These are phyloP conservation scores for Clarireedia monteithiana DNA, from an alignment of 2,329 filamentous ascomycete genomes.

Conservation along the genomic window DNA sequence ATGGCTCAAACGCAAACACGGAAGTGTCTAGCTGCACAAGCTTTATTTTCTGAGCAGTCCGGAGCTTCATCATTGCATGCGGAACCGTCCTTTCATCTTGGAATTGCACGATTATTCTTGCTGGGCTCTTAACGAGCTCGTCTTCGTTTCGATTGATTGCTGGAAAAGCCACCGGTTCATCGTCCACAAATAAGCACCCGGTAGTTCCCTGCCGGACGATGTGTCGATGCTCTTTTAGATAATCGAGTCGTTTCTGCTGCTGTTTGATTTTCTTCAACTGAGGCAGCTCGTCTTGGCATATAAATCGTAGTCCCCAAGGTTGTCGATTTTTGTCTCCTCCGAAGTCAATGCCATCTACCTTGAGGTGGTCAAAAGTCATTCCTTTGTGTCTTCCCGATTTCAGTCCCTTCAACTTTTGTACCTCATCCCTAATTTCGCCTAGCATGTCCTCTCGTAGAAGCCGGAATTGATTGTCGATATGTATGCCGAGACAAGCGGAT, in stretches of 20 bases:
- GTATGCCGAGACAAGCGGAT: constrained; percentile 35
- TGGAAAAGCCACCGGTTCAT: constrained; percentile 52
- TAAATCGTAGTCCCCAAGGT: constrained; percentile 35
- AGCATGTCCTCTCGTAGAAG: constrained; percentile 66
- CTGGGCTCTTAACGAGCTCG: constrained; percentile 35
- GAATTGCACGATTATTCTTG: constrained; percentile 45
- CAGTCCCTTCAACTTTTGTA: constrained; percentile 42
- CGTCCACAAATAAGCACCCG: constrained; percentile 48
- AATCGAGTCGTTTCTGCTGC: constrained; percentile 33
- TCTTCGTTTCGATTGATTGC: constrained; percentile 44
- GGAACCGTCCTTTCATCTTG: constrained; percentile 37
- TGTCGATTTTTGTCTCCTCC: constrained; percentile 20
- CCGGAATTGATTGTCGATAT: constrained; percentile 66
- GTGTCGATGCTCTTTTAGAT: constrained; percentile 38
- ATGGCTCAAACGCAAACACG: constrained; percentile 61
- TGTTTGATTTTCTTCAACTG: constrained; percentile 30
- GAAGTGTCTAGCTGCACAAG: constrained; percentile 58
- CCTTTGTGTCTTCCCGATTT: constrained; percentile 38
- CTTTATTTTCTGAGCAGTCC: constrained; percentile 28
- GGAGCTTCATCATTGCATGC: constrained; percentile 39
- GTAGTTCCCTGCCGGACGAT: constrained; percentile 54
- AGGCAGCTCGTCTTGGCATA: constrained; percentile 36
- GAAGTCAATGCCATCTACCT: constrained; percentile 12
- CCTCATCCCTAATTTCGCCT: constrained; percentile 54
- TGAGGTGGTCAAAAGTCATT: constrained; percentile 29